These are phyloP conservation scores for Phytophthora boehmeriae DNA, from an alignment of 352 stramenopile genomes.

Conservation along the genomic window DNA sequence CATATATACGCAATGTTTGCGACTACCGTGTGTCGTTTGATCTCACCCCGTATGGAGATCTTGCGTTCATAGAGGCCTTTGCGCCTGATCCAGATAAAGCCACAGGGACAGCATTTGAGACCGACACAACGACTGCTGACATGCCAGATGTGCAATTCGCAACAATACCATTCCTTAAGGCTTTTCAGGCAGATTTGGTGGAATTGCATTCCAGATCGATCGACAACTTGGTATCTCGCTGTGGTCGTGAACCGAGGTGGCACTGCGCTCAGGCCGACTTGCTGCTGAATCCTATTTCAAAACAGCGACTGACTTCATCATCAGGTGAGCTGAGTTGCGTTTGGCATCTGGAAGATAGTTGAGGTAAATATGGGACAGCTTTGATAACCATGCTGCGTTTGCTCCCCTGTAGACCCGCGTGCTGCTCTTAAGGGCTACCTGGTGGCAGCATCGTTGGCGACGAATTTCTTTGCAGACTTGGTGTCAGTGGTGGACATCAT, in stretches of 20 bases:
- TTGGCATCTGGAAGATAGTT: background rate
- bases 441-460: slow-evolving; percentile 75
- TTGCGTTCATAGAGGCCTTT: slow-evolving; percentile 80
- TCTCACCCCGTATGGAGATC: slow-evolving; percentile 78
- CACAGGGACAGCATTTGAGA: slow-evolving; percentile 14
- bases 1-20: slow-evolving; percentile 74
- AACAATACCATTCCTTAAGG: slow-evolving; percentile 61
- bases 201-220: slow-evolving; percentile 58
- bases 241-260: slow-evolving; percentile 79
- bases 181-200: slow-evolving; percentile 62
- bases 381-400: slow-evolving; percentile 10
- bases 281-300: slow-evolving; percentile 71
- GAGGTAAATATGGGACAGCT: background rate
- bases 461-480: slow-evolving; percentile 83
- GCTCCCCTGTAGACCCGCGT: slow-evolving; percentile 56
- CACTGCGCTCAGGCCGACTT: slow-evolving; percentile 77
- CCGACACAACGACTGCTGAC: slow-evolving; percentile 12
- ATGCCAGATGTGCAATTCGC: slow-evolving; percentile 28
- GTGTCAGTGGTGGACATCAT: slow-evolving; percentile 79
- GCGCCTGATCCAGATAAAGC: slow-evolving; percentile 45
- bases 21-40: slow-evolving; percentile 85
- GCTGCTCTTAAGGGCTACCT: slow-evolving; percentile 76
- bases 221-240: slow-evolving; percentile 55
- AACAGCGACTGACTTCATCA: slow-evolving; percentile 63
- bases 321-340: slow-evolving; percentile 39